Evolutionary conservation across 2,329 filamentous ascomycete genomes (phyloP).

Genomic region (Dothidotthia symphoricarpi): DNA sequence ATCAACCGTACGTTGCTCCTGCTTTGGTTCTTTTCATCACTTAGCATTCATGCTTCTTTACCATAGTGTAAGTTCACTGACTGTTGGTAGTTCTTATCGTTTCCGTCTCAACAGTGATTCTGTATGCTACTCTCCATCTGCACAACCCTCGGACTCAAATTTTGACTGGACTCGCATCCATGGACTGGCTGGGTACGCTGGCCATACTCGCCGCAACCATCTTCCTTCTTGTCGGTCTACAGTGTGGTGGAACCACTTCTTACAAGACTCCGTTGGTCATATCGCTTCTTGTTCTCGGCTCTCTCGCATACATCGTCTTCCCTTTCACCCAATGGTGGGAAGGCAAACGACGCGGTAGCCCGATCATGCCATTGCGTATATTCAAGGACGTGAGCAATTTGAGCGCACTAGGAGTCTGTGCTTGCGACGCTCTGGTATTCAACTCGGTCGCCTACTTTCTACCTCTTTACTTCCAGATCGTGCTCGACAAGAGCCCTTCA

Average conservation of each 20-base stretch:
- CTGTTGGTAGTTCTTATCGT: conserved; percentile 47
- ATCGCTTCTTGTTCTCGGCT: conserved; percentile 51
- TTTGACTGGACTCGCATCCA: conserved; percentile 47
- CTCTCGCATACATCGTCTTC: conserved; percentile 50
- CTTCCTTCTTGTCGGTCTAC: conserved; percentile 53
- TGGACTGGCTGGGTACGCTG: conserved; percentile 55
- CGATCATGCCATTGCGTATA: conserved; percentile 69
- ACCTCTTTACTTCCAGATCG: conserved; percentile 71
- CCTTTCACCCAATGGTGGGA: conserved; percentile 62
- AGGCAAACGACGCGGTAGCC: conserved; percentile 59
- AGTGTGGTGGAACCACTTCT: conserved; percentile 51
- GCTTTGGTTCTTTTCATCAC: background rate
- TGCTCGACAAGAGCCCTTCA: conserved; percentile 59
- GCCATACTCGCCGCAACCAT: conserved; percentile 51
- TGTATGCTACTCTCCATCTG: conserved; percentile 54
- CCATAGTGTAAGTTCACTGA: too few relatives aligned
- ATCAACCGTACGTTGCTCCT: conserved; percentile 26
- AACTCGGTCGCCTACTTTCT: conserved; percentile 69
- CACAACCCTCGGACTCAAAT: conserved; percentile 53
- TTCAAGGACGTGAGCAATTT: conserved; percentile 58
- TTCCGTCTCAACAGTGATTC: conserved; percentile 48
- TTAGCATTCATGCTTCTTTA: too few relatives aligned
- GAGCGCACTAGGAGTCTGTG: conserved; percentile 53
- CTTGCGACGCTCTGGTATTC: conserved; percentile 57
- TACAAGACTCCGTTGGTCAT: conserved; percentile 54